Percentiles rank a stretch among this genome's conserved stretches.
phyloP scores from a whole-genome alignment of 345 rosid genomes.

The Citropsis articulata region DNA sequence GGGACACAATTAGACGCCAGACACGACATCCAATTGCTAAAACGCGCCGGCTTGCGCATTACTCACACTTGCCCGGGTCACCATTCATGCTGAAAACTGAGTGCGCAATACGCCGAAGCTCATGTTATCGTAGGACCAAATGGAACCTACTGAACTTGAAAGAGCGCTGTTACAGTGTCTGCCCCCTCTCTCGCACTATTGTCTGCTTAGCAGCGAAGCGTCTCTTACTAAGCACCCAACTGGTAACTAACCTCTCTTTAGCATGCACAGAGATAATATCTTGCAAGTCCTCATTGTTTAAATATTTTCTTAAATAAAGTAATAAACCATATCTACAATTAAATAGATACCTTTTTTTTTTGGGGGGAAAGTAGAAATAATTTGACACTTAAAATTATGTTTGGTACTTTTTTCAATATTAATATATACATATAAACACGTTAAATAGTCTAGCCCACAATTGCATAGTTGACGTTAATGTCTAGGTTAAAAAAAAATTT shows the following conservation, averaged over 20 bases:
- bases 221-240: slow-evolving; percentile 3
- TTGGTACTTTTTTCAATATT: too few relatives aligned
- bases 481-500: too few relatives aligned
- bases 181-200: not conserved
- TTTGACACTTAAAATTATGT: too few relatives aligned
- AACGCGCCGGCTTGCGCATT: not conserved
- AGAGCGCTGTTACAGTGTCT: not conserved
- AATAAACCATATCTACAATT: too few relatives aligned
- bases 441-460: too few relatives aligned
- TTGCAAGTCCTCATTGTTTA: not conserved
- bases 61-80: slow-evolving; percentile 3
- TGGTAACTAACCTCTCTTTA: slow-evolving; percentile 2
- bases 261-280: not conserved
- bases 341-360: too few relatives aligned
- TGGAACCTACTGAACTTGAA: not conserved
- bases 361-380: too few relatives aligned
- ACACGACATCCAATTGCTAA: not conserved
- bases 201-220: slow-evolving; percentile 29
- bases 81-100: not conserved
- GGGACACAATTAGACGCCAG: not conserved
- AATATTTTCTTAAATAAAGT: too few relatives aligned
- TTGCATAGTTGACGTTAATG: too few relatives aligned
- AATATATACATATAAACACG: too few relatives aligned
- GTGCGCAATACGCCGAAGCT: slow-evolving; percentile 19
- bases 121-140: not conserved